These are phyloP conservation scores for Cadophora gregata DNA, from an alignment of 2,329 filamentous ascomycete genomes.

Conservation along the genomic window DNA sequence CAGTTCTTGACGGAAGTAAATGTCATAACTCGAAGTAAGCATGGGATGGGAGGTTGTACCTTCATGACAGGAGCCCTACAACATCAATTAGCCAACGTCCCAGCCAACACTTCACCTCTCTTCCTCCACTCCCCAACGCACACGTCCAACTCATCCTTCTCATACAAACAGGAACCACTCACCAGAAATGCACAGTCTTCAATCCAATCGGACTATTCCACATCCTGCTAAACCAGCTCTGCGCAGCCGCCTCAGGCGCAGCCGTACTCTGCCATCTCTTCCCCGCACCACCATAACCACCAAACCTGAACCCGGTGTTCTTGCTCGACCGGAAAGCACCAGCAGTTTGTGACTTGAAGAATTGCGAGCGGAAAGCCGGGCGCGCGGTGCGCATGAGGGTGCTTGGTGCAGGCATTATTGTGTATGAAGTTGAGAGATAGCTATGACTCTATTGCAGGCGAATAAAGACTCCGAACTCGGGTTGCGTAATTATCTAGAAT, in stretches of 20 bases:
- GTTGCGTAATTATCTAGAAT: not conserved
- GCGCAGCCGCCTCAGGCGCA: slow-evolving; percentile 48
- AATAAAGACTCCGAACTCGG: slow-evolving; percentile 6
- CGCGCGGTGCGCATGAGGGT: slow-evolving; percentile 59
- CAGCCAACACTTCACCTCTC: not conserved
- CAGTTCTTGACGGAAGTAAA: no score
- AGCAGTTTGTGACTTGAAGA: slow-evolving; percentile 59
- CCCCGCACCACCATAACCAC: slow-evolving; percentile 41
- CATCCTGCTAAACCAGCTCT: slow-evolving; percentile 75
- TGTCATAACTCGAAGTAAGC: not conserved
- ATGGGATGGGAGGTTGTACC: slow-evolving; percentile 49
- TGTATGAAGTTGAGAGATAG: not conserved
- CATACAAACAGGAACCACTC: slow-evolving; percentile 42
- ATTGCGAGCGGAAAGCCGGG: slow-evolving; percentile 55
- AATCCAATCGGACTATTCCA: slow-evolving; percentile 82
- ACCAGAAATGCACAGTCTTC: slow-evolving; percentile 99
- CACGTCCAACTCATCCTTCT: not conserved
- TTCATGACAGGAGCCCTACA: slow-evolving; percentile 92
- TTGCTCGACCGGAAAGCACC: slow-evolving; percentile 50
- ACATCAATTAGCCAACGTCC: slow-evolving; percentile 27
- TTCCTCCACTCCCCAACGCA: not conserved
- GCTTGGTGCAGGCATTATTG: slow-evolving; percentile 36
- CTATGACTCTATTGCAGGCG: slow-evolving; percentile 12
- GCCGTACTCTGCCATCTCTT: slow-evolving; percentile 75
- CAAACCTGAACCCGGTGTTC: slow-evolving; percentile 26